Conservation (phyloP, 352 stramenopile species). For the Globisporangium lucens region DNA sequence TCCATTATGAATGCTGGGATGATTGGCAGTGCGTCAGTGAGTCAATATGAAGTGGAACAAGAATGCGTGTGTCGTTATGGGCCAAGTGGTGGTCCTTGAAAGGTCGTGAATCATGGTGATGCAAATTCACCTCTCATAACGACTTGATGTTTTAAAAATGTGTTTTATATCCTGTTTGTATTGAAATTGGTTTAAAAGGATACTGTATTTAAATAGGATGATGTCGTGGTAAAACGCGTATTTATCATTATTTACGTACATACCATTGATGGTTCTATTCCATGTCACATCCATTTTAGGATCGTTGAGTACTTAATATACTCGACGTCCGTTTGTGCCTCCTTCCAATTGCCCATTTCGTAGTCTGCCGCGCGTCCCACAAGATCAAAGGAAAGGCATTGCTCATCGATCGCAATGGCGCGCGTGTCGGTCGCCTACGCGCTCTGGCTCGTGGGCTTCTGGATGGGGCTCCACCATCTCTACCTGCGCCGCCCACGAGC, state of each 20-base stretch:
- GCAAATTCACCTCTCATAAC: not conserved
- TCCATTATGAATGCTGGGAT: not conserved
- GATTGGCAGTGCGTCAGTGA: not conserved
- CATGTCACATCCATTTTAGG: no score
- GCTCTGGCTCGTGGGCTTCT: conserved; percentile 25
- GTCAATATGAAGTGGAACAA: not conserved
- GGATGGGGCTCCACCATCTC: conserved; percentile 23
- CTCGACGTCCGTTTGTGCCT: no score
- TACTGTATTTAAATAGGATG: no score
- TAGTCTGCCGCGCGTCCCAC: not conserved
- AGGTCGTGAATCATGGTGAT: not conserved
- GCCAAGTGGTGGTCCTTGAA: not conserved
- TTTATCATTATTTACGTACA: not conserved
- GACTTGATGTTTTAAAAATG: no score
- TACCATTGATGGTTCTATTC: not conserved
- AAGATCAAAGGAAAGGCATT: not conserved
- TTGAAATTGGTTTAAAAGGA: no score
- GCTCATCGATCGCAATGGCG: not conserved
- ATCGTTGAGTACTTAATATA: no score
- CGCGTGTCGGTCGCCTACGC: conserved; percentile 12
- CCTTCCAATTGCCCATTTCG: not conserved
- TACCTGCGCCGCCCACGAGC: conserved; percentile 20
- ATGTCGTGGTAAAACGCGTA: no score
- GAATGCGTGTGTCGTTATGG: not conserved
- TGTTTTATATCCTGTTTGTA: no score